Evolutionary conservation across 1,139 yeast genomes (phyloP), one percentile per base, ranked within the genome.

Genomic region (Zhuliangozyma parablackwelliae): DNA sequence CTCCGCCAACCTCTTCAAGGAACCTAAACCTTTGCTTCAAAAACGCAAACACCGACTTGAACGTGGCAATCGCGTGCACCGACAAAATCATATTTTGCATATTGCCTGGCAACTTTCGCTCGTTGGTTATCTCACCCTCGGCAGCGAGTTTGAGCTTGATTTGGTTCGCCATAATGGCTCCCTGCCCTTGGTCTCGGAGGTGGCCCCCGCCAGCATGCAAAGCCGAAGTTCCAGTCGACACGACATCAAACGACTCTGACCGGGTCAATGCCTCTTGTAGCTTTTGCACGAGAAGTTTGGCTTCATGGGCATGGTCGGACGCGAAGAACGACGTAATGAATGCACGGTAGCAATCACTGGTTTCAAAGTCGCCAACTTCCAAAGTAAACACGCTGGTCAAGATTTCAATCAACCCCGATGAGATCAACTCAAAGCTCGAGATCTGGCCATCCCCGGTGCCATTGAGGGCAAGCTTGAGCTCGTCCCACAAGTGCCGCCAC

Each of bases 21-120:
- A 64, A 50, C 25, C 46, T 47, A 11, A 64, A 46, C 37, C 68
- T 50, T 35, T 57, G 68, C 31, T 56, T 75, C 43, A 82, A 60
- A 50, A 86, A 88, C 2, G 79, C 74, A 36, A 78, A 82, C 29
- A 90, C 70, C 1, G 90, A 78, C 41, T 74, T 76, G 53, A 88
- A 82, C 0, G 96, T 84, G 0, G 96, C 95, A 49, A 89, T 82
- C 0, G 95, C 95, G 55, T 89, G 96, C n/a, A 86, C 85, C 12
- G 90, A 74, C 13, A 89, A 62, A 26, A 78, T 61, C 51, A 82
- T 53, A 28, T 65, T 64, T 28, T 64, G 64, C 46, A 67, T 50
- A 7, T 51, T 54, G 1, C 57, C 50, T 1, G 72, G 66, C 1
- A 61, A 40, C 7, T 21, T 21, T 7, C 7, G 7, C 6, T 21